Base-by-base conservation (phyloP, 2,329 filamentous ascomycete species). In the Fusarium nematophilum region DNA sequence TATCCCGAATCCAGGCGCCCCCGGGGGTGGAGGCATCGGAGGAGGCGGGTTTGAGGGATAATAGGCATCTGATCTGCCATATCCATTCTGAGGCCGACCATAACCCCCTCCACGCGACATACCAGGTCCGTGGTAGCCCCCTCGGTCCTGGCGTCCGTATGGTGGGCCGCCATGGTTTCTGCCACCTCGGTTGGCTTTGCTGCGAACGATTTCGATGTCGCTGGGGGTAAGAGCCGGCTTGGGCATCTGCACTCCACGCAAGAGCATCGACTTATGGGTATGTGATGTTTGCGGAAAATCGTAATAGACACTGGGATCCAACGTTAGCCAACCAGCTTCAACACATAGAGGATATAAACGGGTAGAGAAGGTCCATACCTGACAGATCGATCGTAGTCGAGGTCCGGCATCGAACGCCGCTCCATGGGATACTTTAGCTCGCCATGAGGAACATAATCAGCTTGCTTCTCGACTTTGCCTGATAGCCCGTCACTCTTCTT, bases 201-300 rank as follows among this genome's bases (percentile, higher is more conserved):
- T 83, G 70, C 87, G 86, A 36, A 93, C 84, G 7, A 85, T 82
- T 62, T 93, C 89, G 48, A 94, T 86, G 70, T 97, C 93, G 54
- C 84, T 85, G 27, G 86, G 83, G 53, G 91, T 90, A 1, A 99
- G 84, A 9, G 87, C 89, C 2, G 91, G 86, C 2, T 83, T 78
- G 5, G 90, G 86, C 52, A 93, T 83, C 67, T 89, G 87, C 31
- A 93, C 88, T 10, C 95, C 95, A 3, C 92, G 89, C 29, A 99
- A 83, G 11, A 99, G 84, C 90, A 97, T 96, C 6, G 93, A 97
- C 73, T 97, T 97, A 78, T 99, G 95, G 5, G 86, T 80, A 67
- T 91, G 85, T 9, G 81, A 81, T 14, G 86, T 86, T 33, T 83
- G 81, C 0, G 94, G 93, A 77, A 97, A 90, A 37, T 92, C 87